phyloP scores from a whole-genome alignment of 1,139 yeast species.

The Suhomyces maxii region DNA sequence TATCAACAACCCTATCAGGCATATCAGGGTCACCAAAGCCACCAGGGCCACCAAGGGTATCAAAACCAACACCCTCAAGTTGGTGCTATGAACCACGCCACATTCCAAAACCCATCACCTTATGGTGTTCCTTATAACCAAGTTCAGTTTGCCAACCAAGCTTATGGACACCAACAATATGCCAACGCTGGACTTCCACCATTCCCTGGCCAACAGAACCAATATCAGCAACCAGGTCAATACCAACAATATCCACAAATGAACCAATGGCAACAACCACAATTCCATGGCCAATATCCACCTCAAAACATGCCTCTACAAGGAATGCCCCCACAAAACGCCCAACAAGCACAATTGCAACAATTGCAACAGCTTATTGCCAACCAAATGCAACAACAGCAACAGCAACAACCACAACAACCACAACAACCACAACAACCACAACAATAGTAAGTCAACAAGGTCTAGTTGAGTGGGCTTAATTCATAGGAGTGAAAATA shows the following conservation, averaged over 20 bases:
- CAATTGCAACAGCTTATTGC: slow-evolving; percentile 32
- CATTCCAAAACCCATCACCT: slow-evolving; percentile 10
- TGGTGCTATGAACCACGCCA: not conserved
- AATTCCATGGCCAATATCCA: slow-evolving; percentile 16
- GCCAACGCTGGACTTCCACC: slow-evolving; percentile 4
- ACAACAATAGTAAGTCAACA: no score
- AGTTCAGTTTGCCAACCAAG: slow-evolving; percentile 10
- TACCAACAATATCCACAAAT: slow-evolving; percentile 6
- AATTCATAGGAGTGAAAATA: no score
- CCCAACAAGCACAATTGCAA: slow-evolving; percentile 21
- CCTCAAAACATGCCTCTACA: slow-evolving; percentile 21
- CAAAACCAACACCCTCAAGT: not conserved
- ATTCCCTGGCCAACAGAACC: slow-evolving; percentile 6
- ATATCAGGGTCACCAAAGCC: slow-evolving; percentile 10
- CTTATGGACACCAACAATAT: slow-evolving; percentile 4
- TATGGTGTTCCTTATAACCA: slow-evolving; percentile 19
- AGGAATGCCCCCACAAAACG: slow-evolving; percentile 2
- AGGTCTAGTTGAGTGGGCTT: no score
- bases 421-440: not conserved
- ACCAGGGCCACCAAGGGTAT: not conserved
- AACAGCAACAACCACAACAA: slow-evolving; percentile 14
- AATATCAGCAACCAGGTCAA: slow-evolving; percentile 3
- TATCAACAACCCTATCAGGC: slow-evolving; percentile 17
- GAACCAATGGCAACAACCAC: slow-evolving; percentile 4
- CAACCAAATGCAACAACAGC: slow-evolving; percentile 22